Conservation (phyloP, 1,139 yeast genomes). For the Hansenula anomala region DNA sequence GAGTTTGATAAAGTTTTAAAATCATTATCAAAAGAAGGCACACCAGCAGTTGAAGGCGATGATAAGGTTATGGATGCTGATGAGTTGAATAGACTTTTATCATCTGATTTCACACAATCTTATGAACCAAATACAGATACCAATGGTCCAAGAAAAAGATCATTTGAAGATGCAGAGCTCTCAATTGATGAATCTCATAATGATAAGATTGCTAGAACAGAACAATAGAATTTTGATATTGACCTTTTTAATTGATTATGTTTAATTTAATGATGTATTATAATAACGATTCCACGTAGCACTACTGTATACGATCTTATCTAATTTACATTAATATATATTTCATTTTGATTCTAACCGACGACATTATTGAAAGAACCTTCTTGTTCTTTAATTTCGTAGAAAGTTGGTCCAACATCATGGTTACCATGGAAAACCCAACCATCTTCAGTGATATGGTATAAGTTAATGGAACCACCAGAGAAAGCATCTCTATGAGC, state of each 20-base stretch:
- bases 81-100: slow-evolving; percentile 18
- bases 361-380: slow-evolving; percentile 88
- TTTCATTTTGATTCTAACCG: slow-evolving; percentile 31
- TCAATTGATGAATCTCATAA: slow-evolving; percentile 8
- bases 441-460: slow-evolving; percentile 89
- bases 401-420: slow-evolving; percentile 87
- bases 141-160: slow-evolving; percentile 11
- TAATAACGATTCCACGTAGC: too few relatives aligned
- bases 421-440: slow-evolving; percentile 96
- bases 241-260: too few relatives aligned
- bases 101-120: slow-evolving; percentile 14
- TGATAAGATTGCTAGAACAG: slow-evolving; percentile 4
- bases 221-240: background rate
- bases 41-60: slow-evolving; percentile 17
- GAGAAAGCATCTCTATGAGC: slow-evolving; percentile 98
- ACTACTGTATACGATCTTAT: background rate
- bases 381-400: slow-evolving; percentile 87
- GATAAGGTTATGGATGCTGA: slow-evolving; percentile 18
- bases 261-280: too few relatives aligned
- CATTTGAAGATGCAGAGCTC: slow-evolving; percentile 12
- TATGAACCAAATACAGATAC: background rate
- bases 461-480: slow-evolving; percentile 93
- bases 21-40: slow-evolving; percentile 21
- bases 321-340: slow-evolving; percentile 1
- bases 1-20: slow-evolving; percentile 21